Evolutionary conservation across 208 protist species (phyloP).

Genomic region (Trypanosoma boissoni): DNA sequence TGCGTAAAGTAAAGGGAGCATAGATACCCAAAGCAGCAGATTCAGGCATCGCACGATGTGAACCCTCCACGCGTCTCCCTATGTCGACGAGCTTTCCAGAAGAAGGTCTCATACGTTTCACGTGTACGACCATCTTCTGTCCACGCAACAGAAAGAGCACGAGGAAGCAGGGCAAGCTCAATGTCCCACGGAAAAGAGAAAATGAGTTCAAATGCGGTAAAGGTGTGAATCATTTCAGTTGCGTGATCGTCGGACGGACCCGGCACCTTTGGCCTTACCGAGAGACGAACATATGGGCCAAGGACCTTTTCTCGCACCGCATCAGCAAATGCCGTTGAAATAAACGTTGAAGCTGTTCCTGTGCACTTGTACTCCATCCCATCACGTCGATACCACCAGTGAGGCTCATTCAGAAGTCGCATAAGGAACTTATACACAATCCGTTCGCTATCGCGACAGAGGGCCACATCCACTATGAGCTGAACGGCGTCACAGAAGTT

Average conservation of each 20-base stretch:
- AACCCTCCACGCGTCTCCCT: not conserved
- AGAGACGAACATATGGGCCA: slow-evolving; percentile 51
- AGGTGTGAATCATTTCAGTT: slow-evolving; percentile 53
- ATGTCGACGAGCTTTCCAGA: slow-evolving; percentile 64
- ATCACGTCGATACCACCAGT: slow-evolving; percentile 62
- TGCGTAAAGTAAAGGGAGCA: slow-evolving; percentile 82
- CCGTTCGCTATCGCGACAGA: slow-evolving; percentile 73
- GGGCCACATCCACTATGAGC: slow-evolving; percentile 71
- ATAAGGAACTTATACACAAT: slow-evolving; percentile 69
- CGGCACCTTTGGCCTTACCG: slow-evolving; percentile 32
- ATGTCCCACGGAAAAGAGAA: slow-evolving; percentile 61
- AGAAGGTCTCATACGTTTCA: slow-evolving; percentile 49
- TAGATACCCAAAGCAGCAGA: slow-evolving; percentile 76
- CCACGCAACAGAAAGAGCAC: slow-evolving; percentile 37
- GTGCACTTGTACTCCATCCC: slow-evolving; percentile 18
- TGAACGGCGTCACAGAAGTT: slow-evolving; percentile 38
- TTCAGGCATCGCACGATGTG: slow-evolving; percentile 59
- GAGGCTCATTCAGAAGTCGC: slow-evolving; percentile 48
- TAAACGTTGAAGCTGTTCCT: slow-evolving; percentile 47
- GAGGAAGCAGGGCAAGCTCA: slow-evolving; percentile 54
- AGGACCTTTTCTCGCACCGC: slow-evolving; percentile 53
- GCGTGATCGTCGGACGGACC: slow-evolving; percentile 1
- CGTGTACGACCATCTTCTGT: slow-evolving; percentile 13
- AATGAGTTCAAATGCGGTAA: slow-evolving; percentile 66
- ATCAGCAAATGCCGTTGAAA: slow-evolving; percentile 50